Percentiles rank a stretch among this genome's conserved stretches.
Evolutionary conservation across 495 filamentous ascomycete species (phyloP).

Genomic region (Trichocladium antarcticum): DNA sequence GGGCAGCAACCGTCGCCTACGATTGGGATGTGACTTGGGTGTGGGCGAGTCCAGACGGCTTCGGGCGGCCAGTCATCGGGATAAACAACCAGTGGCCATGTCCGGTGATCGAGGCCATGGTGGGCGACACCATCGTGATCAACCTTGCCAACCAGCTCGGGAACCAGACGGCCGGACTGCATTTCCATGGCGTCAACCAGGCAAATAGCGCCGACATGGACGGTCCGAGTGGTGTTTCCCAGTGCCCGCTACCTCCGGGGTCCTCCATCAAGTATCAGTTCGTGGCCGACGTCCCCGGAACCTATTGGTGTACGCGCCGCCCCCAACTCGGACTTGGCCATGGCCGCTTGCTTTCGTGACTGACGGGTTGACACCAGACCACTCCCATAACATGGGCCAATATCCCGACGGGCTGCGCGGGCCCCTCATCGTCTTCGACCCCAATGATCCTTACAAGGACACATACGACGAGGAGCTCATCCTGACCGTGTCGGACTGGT

Average conservation of each 20-base stretch:
- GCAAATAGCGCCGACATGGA: conserved; percentile 63
- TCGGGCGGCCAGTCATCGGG: conserved; percentile 57
- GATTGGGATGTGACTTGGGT: conserved; percentile 65
- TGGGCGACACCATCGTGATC: conserved; percentile 60
- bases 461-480: conserved; percentile 58
- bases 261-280: conserved; percentile 55
- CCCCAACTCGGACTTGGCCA: conserved; percentile 13
- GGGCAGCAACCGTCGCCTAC: conserved; percentile 28
- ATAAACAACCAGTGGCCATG: conserved; percentile 70
- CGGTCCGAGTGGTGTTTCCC: conserved; percentile 54
- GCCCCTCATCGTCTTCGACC: conserved; percentile 61
- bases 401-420: conserved; percentile 72
- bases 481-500: conserved; percentile 50
- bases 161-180: conserved; percentile 60
- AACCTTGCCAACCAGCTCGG: conserved; percentile 63
- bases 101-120: conserved; percentile 54
- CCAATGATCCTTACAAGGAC: conserved; percentile 47
- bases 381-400: conserved; percentile 61
- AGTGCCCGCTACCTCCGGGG: conserved; percentile 59
- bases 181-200: conserved; percentile 75
- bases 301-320: conserved; percentile 71
- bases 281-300: conserved; percentile 54
- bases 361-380: conserved; percentile 34
- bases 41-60: conserved; percentile 55
- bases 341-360: background rate